Evolutionary conservation across 2,329 filamentous ascomycete genomes (phyloP), one percentile per base, ranked within the genome.

Genomic region (Verticillium klebahnii): DNA sequence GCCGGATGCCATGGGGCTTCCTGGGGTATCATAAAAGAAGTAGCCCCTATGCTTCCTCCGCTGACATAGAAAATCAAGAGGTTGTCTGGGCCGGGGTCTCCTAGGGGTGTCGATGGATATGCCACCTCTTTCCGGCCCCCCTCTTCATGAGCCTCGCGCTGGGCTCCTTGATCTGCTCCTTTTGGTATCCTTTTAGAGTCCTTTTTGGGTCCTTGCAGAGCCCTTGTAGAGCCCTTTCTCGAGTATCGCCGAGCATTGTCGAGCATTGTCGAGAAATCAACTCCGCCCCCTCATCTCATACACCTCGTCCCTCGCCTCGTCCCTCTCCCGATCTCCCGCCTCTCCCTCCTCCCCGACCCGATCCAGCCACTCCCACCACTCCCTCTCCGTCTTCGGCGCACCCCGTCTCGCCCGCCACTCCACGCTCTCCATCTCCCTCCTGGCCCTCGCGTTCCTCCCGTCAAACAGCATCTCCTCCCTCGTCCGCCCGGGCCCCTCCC

Each of bases 381-480:
- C 54, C 54, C 11, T 56, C 54, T 54, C 56, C 40, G 50, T 61
- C 14, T 8, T 60, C 37, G 40, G 31, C 11, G 19, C 23, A n/a
- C 40, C 59, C 45, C 54, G 39, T 37, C 56, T 50, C 66, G 71
- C 64, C 17, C 71, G 67, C 68, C 75, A 69, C 63, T 76, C 73
- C 5, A 71, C 73, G 32, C 77, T 68, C 68, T 85, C 84, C 54
- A 84, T 74, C 62, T 72, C 69, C 61, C 81, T 77, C 55, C 84
- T 73, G 61, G 72, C 69, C 61, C 81, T 77, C 11, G 84, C 83
- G 19, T 77, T 72, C 62, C 76, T 72, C 2, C 80, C 79, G 61
- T 86, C 82, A 55, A 81, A 73, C 12, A 77, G 74, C 78, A 83
- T 79, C 67, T 85, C 82, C 63, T 85, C 82, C 58, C 80, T 73